Percentiles rank a stretch among this genome's conserved stretches.
Evolutionary conservation across 768 basidiomycete species (phyloP).

Genomic region (Lepiota venenata): DNA sequence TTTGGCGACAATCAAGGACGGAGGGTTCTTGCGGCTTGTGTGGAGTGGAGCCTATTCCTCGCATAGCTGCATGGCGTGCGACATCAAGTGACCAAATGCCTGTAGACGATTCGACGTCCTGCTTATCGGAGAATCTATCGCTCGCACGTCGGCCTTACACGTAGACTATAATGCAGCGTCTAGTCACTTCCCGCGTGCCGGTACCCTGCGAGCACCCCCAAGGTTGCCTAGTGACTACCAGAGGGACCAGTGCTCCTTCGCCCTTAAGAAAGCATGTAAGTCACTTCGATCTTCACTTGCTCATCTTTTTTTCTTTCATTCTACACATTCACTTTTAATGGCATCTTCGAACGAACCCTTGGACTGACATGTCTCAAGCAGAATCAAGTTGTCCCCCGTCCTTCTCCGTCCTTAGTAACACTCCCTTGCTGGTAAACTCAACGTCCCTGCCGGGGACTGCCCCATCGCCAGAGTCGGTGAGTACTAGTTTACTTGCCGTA

Average conservation of each 20-base stretch:
- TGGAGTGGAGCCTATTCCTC: slow-evolving; percentile 11
- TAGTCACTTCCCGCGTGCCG: not conserved
- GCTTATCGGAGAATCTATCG: slow-evolving; percentile 26
- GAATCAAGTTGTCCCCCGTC: not conserved
- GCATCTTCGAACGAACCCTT: not conserved
- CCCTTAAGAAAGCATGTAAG: slow-evolving; percentile 6
- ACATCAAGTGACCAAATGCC: slow-evolving; percentile 30
- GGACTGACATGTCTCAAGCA: slow-evolving; percentile 1
- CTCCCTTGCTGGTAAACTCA: too few relatives aligned
- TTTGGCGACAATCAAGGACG: slow-evolving; percentile 5
- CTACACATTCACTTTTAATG: not conserved
- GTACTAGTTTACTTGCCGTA: not conserved
- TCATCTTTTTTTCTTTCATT: not conserved
- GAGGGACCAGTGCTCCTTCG: not conserved
- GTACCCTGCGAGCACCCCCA: slow-evolving; percentile 3
- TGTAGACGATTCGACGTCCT: slow-evolving; percentile 20
- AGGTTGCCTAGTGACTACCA: not conserved
- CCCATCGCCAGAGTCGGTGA: not conserved
- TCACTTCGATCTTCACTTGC: not conserved
- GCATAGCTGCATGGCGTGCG: slow-evolving; percentile 18
- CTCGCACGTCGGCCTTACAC: slow-evolving; percentile 32
- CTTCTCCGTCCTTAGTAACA: not conserved
- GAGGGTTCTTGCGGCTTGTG: slow-evolving; percentile 5
- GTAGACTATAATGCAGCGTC: slow-evolving; percentile 22
- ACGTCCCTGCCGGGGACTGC: not conserved